Evolutionary conservation across 495 filamentous ascomycete species (phyloP).

Genomic region (Chaetomium cochliodes): DNA sequence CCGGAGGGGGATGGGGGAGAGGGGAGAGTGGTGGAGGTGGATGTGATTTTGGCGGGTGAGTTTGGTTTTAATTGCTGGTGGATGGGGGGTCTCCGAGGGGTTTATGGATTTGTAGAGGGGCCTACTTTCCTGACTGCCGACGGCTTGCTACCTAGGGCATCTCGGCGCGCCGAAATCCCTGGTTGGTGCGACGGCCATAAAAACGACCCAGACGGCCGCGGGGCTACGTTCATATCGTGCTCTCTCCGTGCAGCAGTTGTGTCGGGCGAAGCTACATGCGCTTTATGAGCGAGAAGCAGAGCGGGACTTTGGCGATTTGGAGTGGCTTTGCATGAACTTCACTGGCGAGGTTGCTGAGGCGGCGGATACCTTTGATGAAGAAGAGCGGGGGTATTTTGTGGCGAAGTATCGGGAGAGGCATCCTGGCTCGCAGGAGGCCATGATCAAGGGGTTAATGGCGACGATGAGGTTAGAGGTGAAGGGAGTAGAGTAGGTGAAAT

Average conservation of each 20-base stretch:
- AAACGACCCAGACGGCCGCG: not conserved
- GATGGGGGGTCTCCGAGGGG: too few species aligned
- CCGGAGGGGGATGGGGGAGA: too few species aligned
- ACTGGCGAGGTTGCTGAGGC: not conserved
- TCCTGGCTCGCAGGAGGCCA: not conserved
- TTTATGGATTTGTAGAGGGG: too few species aligned
- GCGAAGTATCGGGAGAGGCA: not conserved
- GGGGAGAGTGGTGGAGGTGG: not conserved
- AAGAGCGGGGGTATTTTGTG: not conserved
- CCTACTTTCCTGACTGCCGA: too few species aligned
- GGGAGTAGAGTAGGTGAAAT: not conserved
- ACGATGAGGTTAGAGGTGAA: not conserved
- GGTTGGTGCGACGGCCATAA: not conserved
- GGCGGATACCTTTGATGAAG: not conserved
- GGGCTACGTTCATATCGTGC: not conserved
- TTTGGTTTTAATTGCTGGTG: too few species aligned
- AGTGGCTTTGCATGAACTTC: constrained; percentile 1
- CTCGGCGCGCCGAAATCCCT: not conserved
- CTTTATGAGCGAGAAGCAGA: not conserved
- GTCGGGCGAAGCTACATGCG: not conserved
- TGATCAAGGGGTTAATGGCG: not conserved
- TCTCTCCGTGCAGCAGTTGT: not conserved
- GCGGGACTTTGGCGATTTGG: not conserved
- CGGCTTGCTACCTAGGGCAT: not conserved
- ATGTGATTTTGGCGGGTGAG: not conserved